These are phyloP conservation scores for Colletotrichum australisinense DNA, from an alignment of 2,329 filamentous ascomycete genomes.

Conservation along the genomic window DNA sequence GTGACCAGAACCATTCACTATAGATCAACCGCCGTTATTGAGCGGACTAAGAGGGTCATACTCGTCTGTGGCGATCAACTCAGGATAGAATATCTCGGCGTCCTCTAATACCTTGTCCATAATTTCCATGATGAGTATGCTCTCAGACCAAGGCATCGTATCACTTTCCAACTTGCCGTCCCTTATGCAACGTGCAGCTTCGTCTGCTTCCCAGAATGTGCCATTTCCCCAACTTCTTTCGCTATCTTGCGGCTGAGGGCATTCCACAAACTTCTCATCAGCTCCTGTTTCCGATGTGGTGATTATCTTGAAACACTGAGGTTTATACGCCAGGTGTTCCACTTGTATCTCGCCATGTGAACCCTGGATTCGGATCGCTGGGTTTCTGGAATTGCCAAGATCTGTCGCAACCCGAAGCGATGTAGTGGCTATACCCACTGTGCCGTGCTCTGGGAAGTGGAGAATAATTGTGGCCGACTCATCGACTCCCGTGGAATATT, in stretches of 20 bases:
- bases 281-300: slow-evolving; percentile 57
- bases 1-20: too few species aligned
- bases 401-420: slow-evolving; percentile 71
- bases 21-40: slow-evolving; percentile 59
- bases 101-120: slow-evolving; percentile 67
- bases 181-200: slow-evolving; percentile 78
- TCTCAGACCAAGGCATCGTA: slow-evolving; percentile 79
- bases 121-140: slow-evolving; percentile 83
- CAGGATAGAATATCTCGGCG: slow-evolving; percentile 64
- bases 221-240: slow-evolving; percentile 72
- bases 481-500: slow-evolving; percentile 80
- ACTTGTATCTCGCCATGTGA: slow-evolving; percentile 86
- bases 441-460: slow-evolving; percentile 75
- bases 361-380: slow-evolving; percentile 85
- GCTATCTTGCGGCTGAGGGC: slow-evolving; percentile 63
- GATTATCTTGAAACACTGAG: slow-evolving; percentile 74
- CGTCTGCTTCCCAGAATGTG: slow-evolving; percentile 91
- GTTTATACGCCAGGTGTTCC: slow-evolving; percentile 76
- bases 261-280: slow-evolving; percentile 61
- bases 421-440: slow-evolving; percentile 79
- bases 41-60: slow-evolving; percentile 69
- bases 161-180: slow-evolving; percentile 84
- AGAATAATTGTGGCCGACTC: slow-evolving; percentile 81
- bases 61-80: slow-evolving; percentile 65
- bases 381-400: slow-evolving; percentile 66